These are phyloP conservation scores for Ormosia emarginata DNA, from an alignment of 306 rosid genomes.

Conservation along the genomic window DNA sequence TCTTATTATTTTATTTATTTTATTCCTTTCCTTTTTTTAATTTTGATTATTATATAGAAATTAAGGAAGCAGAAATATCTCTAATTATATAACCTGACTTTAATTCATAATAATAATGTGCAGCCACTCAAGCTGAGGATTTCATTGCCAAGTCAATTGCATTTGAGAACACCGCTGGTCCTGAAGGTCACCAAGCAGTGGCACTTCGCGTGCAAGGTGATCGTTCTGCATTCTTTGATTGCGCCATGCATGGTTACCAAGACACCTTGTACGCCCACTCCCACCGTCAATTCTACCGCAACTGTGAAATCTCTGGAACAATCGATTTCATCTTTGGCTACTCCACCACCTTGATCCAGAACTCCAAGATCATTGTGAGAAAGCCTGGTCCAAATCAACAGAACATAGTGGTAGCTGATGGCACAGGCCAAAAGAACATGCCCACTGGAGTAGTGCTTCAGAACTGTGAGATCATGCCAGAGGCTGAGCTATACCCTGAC, in stretches of 20 bases:
- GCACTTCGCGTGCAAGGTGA: conserved; percentile 66
- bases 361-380: conserved; percentile 44
- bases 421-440: conserved; percentile 24
- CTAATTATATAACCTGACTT: no score
- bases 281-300: conserved; percentile 64
- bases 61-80: not conserved
- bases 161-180: conserved; percentile 70
- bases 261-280: conserved; percentile 66
- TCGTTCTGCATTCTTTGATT: conserved; percentile 48
- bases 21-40: no score
- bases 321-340: conserved; percentile 79
- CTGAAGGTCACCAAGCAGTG: conserved; percentile 61
- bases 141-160: conserved; percentile 59
- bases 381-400: conserved; percentile 39
- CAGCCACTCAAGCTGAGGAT: conserved; percentile 26
- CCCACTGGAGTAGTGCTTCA: conserved; percentile 57
- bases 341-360: conserved; percentile 45
- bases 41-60: no score
- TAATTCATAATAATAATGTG: not conserved
- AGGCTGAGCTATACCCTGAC: conserved; percentile 6
- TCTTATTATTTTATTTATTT: no score
- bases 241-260: conserved; percentile 59
- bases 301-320: conserved; percentile 76
- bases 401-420: conserved; percentile 64
- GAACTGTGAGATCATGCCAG: conserved; percentile 53